Evolutionary conservation across 768 basidiomycete genomes (phyloP), one percentile per base, ranked within the genome.

Genomic region (Pseudohyphozyma bogoriensis): DNA sequence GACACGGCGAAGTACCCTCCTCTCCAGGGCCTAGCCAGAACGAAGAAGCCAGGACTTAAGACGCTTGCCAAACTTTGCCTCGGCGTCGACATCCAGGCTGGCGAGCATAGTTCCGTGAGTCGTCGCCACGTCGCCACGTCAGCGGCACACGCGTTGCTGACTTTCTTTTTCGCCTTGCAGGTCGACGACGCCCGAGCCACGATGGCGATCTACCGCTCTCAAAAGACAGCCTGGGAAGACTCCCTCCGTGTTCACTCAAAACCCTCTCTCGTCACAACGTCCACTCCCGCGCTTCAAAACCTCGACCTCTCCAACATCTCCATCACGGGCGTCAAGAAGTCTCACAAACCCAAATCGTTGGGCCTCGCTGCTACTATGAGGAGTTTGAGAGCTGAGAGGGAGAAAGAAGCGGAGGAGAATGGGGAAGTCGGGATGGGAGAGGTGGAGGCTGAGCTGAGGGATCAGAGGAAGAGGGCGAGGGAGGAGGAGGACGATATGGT

Each of bases 101-200:
- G 89, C 12, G 89, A 95, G 68, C 93, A 97, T 72, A 87, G 81
- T 36, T 91, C 89, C 74, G 92, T 92, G 71, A 56, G 86, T 77
- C 12, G 13, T 56, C 28, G 40, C 29, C 37, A n/a, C n/a, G n/a
- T n/a, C n/a, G n/a, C n/a, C n/a, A n/a, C n/a, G 51, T 44, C 37
- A 26, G n/a, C n/a, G n/a, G n/a, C n/a, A n/a, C n/a, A n/a, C n/a
- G n/a, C n/a, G n/a, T 13, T 10, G 32, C 58, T 32, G 22, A 54
- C 49, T 28, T 24, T n/a, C 40, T 45, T 22, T 24, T 22, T 37
- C 42, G 3, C 4, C 11, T 8, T 36, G 15, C 60, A 95, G 92
- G 84, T 96, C 7, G 87, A 82, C 22, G 92, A 97, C 72, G 90
- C 92, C 1, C 80, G 92, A 54, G 93, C 92, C 0, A 87, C 91